phyloP scores from a whole-genome alignment of 1,139 yeast species.

The Diutina rugosa region DNA sequence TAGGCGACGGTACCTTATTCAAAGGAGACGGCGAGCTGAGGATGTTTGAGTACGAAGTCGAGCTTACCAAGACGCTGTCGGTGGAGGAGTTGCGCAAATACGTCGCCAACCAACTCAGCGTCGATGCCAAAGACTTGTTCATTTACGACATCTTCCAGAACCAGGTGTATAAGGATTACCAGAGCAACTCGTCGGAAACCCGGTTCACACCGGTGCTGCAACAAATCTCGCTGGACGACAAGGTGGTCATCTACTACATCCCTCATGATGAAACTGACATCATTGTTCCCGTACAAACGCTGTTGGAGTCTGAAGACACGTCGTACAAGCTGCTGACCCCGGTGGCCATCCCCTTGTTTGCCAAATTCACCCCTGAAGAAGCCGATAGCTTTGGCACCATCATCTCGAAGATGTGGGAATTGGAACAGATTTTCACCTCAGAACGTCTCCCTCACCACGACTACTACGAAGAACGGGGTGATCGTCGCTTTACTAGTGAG shows the following conservation, averaged over 20 bases:
- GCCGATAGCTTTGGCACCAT: slow-evolving; percentile 39
- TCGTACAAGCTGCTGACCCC: slow-evolving; percentile 22
- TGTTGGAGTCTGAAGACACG: slow-evolving; percentile 29
- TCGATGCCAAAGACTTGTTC: slow-evolving; percentile 32
- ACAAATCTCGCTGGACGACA: slow-evolving; percentile 50
- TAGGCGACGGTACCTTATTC: slow-evolving; percentile 17
- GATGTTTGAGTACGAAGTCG: slow-evolving; percentile 46
- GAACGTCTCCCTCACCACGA: slow-evolving; percentile 6
- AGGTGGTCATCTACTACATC: slow-evolving; percentile 58
- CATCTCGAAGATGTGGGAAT: slow-evolving; percentile 39
- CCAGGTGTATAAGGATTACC: slow-evolving; percentile 60
- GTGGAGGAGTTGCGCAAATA: slow-evolving; percentile 45
- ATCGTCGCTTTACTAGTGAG: slow-evolving; percentile 10
- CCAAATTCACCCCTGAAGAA: slow-evolving; percentile 38
- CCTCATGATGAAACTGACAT: slow-evolving; percentile 34
- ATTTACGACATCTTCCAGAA: slow-evolving; percentile 63
- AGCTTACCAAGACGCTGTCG: slow-evolving; percentile 49
- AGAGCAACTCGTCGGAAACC: slow-evolving; percentile 43
- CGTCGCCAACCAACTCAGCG: slow-evolving; percentile 37
- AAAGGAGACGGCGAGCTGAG: slow-evolving; percentile 16
- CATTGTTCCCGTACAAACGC: slow-evolving; percentile 58
- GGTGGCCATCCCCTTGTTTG: slow-evolving; percentile 70
- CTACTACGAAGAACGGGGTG: slow-evolving; percentile 9
- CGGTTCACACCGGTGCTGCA: slow-evolving; percentile 59
- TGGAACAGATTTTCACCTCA: neutral